These are phyloP conservation scores for Colletotrichum sp. DNA, from an alignment of 2,329 filamentous ascomycete species.

Conservation along the genomic window DNA sequence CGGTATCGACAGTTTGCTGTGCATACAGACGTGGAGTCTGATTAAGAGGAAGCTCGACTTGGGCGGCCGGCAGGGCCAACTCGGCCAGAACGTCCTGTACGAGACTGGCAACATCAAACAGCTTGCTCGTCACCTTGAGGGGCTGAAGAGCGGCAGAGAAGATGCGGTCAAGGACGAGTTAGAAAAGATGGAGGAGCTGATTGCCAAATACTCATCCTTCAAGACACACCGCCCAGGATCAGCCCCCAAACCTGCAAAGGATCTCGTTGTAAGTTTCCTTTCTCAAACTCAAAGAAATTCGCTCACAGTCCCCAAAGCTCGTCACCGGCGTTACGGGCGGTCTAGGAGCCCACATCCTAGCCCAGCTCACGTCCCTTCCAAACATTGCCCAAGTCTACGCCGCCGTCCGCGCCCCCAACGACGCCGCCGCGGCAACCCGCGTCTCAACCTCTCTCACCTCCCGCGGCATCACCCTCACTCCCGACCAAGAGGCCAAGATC, in stretches of 20 bases:
- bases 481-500: slow-evolving; percentile 31
- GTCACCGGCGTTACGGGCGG: slow-evolving; percentile 67
- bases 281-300: neutral
- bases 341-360: slow-evolving; percentile 62
- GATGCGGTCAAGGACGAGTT: slow-evolving; percentile 24
- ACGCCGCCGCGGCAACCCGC: slow-evolving; percentile 31
- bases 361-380: slow-evolving; percentile 61
- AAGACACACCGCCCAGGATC: slow-evolving; percentile 24
- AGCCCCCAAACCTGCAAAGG: slow-evolving; percentile 25
- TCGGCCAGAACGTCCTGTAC: slow-evolving; percentile 43
- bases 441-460: slow-evolving; percentile 33
- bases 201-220: slow-evolving; percentile 42
- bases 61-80: slow-evolving; percentile 20
- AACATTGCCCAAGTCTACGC: slow-evolving; percentile 58
- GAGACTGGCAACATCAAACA: slow-evolving; percentile 40
- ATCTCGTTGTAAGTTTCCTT: slow-evolving; percentile 33
- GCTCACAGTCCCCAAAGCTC: slow-evolving; percentile 31
- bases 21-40: slow-evolving; percentile 45
- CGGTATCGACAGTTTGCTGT: slow-evolving; percentile 50
- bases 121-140: slow-evolving; percentile 34
- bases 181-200: slow-evolving; percentile 33
- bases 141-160: neutral
- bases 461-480: slow-evolving; percentile 30
- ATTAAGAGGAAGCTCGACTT: slow-evolving; percentile 43
- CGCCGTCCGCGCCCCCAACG: slow-evolving; percentile 48